These are phyloP conservation scores for Apiotrichum montevideense DNA, from an alignment of 1,284 basidiomycete genomes.

Conservation along the genomic window DNA sequence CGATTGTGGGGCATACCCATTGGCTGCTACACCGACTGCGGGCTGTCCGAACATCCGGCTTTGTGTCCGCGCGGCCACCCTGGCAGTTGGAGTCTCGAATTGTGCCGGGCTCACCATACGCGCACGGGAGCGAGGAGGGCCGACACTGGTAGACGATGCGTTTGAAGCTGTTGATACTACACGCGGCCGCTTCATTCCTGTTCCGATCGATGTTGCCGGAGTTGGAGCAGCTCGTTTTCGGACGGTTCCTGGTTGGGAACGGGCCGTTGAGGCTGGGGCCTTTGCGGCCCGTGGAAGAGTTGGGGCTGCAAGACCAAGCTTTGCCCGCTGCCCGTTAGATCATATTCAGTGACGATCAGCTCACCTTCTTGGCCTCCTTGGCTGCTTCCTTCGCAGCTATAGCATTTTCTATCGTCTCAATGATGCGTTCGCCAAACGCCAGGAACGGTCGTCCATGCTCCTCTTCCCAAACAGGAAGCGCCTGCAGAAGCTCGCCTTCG, in stretches of 20 bases:
- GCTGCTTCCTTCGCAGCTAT: slow-evolving; percentile 57
- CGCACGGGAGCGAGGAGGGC: slow-evolving; percentile 4
- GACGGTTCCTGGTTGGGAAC: slow-evolving; percentile 4
- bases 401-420: slow-evolving; percentile 69
- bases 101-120: not conserved
- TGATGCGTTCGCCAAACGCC: slow-evolving; percentile 75
- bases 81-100: slow-evolving; percentile 3
- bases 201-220: slow-evolving; percentile 14
- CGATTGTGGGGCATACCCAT: not conserved
- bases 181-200: slow-evolving; percentile 15
- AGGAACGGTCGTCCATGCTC: slow-evolving; percentile 70
- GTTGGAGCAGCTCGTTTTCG: slow-evolving; percentile 39
- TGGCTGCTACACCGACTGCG: slow-evolving; percentile 5
- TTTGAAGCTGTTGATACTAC: slow-evolving; percentile 6
- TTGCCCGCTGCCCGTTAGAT: slow-evolving; percentile 23
- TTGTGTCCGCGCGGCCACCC: not conserved
- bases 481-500: slow-evolving; percentile 73
- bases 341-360: not conserved
- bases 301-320: slow-evolving; percentile 20
- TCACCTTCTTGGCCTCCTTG: slow-evolving; percentile 65
- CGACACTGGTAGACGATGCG: slow-evolving; percentile 3
- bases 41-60: slow-evolving; percentile 8
- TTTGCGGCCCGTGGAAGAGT: slow-evolving; percentile 17
- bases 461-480: slow-evolving; percentile 83
- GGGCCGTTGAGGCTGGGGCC: slow-evolving; percentile 7